Percentiles rank a stretch among this genome's conserved stretches.
Evolutionary conservation across 805 yeast species (phyloP).

Genomic region (Starmera caribaea): DNA sequence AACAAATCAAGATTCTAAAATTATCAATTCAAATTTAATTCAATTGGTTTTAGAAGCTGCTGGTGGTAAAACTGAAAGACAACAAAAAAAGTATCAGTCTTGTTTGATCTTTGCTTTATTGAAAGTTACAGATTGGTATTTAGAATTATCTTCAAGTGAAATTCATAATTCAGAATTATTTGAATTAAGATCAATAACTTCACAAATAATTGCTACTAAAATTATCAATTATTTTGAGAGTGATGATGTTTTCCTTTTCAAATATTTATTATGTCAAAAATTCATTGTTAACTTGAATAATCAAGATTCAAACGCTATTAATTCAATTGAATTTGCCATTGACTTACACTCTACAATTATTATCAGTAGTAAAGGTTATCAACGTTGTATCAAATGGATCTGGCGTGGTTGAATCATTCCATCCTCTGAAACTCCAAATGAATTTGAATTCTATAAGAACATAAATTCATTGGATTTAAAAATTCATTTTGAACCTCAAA

Average conservation of each 20-base stretch:
- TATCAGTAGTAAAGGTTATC: constrained; percentile 75
- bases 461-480: constrained; percentile 43
- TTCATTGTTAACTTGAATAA: constrained; percentile 58
- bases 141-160: constrained; percentile 46
- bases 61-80: constrained; percentile 64
- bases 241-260: too few relatives aligned
- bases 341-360: constrained; percentile 74
- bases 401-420: constrained; percentile 94
- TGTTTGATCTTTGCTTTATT: constrained; percentile 60
- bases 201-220: constrained; percentile 62
- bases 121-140: constrained; percentile 75
- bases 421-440: constrained; percentile 55
- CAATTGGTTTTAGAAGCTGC: constrained; percentile 61
- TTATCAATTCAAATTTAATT: constrained; percentile 50
- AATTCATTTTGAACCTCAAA: constrained; percentile 69
- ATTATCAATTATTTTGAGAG: constrained; percentile 56
- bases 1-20: constrained; percentile 44
- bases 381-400: constrained; percentile 78
- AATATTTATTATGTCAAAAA: constrained; percentile 69
- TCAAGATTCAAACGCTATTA: constrained; percentile 52
- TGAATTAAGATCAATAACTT: constrained; percentile 51
- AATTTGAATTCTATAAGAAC: constrained; percentile 55
- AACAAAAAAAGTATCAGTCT: constrained; percentile 50
- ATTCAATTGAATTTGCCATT: constrained; percentile 76
- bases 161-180: constrained; percentile 61